These are phyloP conservation scores for Phytophthora europaea DNA, from an alignment of 352 stramenopile genomes.

Conservation along the genomic window DNA sequence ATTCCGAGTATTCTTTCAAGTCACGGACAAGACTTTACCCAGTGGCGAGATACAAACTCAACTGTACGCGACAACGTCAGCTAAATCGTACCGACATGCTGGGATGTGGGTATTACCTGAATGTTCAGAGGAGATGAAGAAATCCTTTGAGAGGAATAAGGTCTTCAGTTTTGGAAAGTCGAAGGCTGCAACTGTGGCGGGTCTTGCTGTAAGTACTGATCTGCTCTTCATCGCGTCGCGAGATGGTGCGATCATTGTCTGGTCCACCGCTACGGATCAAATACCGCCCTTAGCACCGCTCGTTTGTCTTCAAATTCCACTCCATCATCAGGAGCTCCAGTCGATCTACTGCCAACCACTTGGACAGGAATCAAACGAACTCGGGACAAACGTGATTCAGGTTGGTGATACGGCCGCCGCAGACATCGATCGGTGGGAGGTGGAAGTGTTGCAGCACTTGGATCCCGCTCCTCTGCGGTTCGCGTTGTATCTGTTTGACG, in stretches of 20 bases:
- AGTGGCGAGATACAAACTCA: slow-evolving; percentile 10
- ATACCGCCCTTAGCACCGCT: slow-evolving; percentile 14
- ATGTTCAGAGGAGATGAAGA: neutral
- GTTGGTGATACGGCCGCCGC: neutral
- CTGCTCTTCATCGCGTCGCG: slow-evolving; percentile 24
- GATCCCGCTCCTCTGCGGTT: slow-evolving; percentile 15
- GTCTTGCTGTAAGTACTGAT: slow-evolving; percentile 7
- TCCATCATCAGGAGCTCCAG: slow-evolving; percentile 13
- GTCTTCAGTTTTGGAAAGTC: slow-evolving; percentile 24
- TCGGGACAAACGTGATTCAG: slow-evolving; percentile 5
- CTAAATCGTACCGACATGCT: slow-evolving; percentile 22
- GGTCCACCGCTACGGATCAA: slow-evolving; percentile 11
- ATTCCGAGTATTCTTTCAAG: slow-evolving; percentile 21
- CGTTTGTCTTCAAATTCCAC: slow-evolving; percentile 19
- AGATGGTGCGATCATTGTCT: slow-evolving; percentile 27
- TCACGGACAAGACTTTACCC: neutral
- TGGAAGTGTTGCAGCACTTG: slow-evolving; percentile 9
- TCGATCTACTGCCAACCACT: slow-evolving; percentile 23
- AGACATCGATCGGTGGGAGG: slow-evolving; percentile 23
- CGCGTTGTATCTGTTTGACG: slow-evolving; percentile 43
- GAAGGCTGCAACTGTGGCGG: slow-evolving; percentile 2
- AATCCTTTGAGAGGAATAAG: neutral
- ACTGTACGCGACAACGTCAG: slow-evolving; percentile 21
- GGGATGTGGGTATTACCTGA: slow-evolving; percentile 26
- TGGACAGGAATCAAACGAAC: neutral